Conservation (phyloP, 306 rosid genomes). For the Macrotyloma uniflorum region DNA sequence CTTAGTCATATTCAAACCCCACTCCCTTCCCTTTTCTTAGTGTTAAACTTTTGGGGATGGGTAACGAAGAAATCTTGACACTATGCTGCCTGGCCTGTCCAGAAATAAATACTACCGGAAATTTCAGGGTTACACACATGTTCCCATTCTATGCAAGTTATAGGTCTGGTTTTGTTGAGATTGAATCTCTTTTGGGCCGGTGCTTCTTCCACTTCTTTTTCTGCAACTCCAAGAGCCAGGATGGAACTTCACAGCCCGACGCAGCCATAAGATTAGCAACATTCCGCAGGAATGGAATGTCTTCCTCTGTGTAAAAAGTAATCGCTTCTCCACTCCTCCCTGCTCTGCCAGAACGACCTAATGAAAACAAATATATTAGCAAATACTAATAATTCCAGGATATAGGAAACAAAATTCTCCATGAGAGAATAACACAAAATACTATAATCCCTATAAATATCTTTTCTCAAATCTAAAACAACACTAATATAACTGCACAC, state of each 20-base stretch:
- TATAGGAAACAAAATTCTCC: neutral
- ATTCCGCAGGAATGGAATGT: conserved; percentile 76
- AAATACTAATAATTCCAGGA: neutral
- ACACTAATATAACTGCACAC: conserved; percentile 35
- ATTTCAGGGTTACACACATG: neutral
- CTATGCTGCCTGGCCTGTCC: neutral
- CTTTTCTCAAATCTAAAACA: conserved; percentile 22
- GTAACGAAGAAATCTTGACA: neutral
- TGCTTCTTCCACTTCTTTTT: conserved; percentile 95
- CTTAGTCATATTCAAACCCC: neutral
- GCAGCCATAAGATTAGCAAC: conserved; percentile 82
- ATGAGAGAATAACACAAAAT: conserved; percentile 3
- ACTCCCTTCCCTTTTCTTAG: neutral
- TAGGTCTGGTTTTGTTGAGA: conserved; percentile 63
- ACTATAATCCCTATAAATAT: conserved; percentile 9
- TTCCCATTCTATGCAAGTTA: conserved; percentile 8
- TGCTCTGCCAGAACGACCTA: conserved; percentile 98
- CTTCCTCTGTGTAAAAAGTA: conserved; percentile 85
- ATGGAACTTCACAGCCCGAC: conserved; percentile 91
- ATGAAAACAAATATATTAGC: conserved; percentile 30
- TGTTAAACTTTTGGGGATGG: neutral
- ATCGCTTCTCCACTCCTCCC: conserved; percentile 93
- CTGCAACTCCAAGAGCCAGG: conserved; percentile 65
- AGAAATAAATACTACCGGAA: neutral
- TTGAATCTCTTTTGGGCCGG: conserved; percentile 77